phyloP scores from a whole-genome alignment of 148 eudicot species.

The Rhododendron mucronatum region DNA sequence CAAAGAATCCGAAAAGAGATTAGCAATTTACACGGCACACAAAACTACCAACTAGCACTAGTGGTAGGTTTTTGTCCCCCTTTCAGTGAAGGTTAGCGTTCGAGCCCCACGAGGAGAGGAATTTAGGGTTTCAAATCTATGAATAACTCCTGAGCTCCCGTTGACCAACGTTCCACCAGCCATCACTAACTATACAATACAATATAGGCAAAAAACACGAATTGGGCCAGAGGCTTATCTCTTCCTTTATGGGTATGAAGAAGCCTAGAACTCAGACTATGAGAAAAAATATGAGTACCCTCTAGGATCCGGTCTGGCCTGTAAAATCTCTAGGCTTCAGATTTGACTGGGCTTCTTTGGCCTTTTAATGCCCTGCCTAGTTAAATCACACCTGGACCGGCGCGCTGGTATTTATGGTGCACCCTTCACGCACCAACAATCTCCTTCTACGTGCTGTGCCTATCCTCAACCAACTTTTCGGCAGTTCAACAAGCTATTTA shows the following conservation, averaged over 20 bases:
- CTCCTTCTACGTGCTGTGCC: neutral
- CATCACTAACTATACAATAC: no score
- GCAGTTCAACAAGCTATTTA: no score
- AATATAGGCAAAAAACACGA: neutral
- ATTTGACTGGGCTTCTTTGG: slow-evolving; percentile 4
- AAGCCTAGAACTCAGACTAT: neutral
- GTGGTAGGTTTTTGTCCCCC: no score
- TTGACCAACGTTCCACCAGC: no score
- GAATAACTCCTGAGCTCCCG: no score
- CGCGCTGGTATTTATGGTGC: neutral
- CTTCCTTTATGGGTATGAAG: neutral
- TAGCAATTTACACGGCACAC: neutral
- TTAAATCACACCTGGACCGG: neutral
- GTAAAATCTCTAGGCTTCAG: slow-evolving; percentile 7
- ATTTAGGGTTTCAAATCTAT: no score
- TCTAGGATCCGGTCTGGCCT: slow-evolving; percentile 9
- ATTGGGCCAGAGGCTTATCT: neutral
- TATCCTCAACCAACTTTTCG: no score
- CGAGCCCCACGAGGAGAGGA: no score
- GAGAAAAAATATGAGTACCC: slow-evolving; percentile 9
- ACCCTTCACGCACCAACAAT: neutral
- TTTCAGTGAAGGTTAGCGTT: no score
- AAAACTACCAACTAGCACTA: no score
- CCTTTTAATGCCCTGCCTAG: neutral
- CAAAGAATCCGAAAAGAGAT: no score